Percentiles rank a stretch among this genome's conserved stretches.
phyloP scores from a whole-genome alignment of 768 basidiomycete genomes.

The Lactarius tabidus region DNA sequence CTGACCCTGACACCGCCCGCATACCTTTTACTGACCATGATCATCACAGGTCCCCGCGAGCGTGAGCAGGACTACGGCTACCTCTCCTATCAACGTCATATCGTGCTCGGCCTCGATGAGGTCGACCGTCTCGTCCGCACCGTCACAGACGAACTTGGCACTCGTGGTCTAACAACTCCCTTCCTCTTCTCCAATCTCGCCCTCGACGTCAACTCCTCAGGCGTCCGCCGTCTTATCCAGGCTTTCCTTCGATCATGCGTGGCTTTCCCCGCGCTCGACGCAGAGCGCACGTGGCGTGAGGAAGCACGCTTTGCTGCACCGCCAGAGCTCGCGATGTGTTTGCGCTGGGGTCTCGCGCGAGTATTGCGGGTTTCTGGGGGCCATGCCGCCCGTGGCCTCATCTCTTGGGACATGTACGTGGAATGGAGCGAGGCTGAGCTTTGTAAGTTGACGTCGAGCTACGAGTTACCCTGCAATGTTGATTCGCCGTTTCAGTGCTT shows the following conservation, averaged over 20 bases:
- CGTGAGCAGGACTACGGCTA: conserved; percentile 60
- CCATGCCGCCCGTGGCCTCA: conserved; percentile 72
- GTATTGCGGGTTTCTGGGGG: conserved; percentile 67
- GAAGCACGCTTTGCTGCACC: conserved; percentile 82
- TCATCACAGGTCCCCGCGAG: conserved; percentile 23
- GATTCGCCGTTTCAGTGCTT: conserved; percentile 38
- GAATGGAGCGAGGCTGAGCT: conserved; percentile 81
- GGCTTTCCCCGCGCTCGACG: conserved; percentile 32
- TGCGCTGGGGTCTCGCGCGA: conserved; percentile 88
- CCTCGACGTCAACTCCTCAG: conserved; percentile 74
- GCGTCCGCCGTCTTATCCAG: conserved; percentile 73
- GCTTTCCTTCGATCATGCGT: conserved; percentile 69
- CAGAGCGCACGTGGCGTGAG: conserved; percentile 62
- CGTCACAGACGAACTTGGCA: conserved; percentile 63
- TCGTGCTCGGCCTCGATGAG: conserved; percentile 72
- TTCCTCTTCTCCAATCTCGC: conserved; percentile 89
- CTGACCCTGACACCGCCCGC: no score
- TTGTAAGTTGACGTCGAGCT: conserved; percentile 44
- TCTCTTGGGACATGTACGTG: conserved; percentile 81
- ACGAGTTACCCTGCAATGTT: neutral
- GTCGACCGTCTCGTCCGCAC: conserved; percentile 68
- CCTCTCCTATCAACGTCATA: conserved; percentile 66
- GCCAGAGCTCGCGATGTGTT: conserved; percentile 85
- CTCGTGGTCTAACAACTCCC: conserved; percentile 76
- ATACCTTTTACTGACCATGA: neutral